Evolutionary conservation across 352 stramenopile genomes (phyloP).

Genomic region (Phytophthora tentaculata): DNA sequence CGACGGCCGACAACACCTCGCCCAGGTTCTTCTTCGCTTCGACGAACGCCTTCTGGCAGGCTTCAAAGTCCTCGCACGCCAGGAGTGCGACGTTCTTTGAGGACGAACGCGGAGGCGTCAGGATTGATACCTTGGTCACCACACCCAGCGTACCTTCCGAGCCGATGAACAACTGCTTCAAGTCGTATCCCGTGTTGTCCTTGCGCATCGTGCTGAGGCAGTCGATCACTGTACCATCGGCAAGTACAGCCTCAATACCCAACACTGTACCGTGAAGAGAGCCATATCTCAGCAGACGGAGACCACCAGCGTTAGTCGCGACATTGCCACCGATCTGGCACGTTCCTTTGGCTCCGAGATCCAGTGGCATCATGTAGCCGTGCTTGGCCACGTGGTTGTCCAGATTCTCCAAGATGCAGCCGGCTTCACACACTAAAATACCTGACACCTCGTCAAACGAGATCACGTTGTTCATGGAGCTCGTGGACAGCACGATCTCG

Average conservation of each 20-base stretch:
- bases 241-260: slow-evolving; percentile 95
- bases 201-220: slow-evolving; percentile 94
- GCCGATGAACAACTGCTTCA: slow-evolving; percentile 98
- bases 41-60: slow-evolving; percentile 82
- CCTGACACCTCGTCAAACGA: slow-evolving; percentile 89
- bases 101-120: slow-evolving; percentile 47
- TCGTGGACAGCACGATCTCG: slow-evolving; percentile 95
- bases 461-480: slow-evolving; percentile 93
- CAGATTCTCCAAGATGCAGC: slow-evolving; percentile 95
- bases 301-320: slow-evolving; percentile 94
- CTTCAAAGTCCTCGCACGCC: slow-evolving; percentile 88
- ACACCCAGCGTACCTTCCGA: slow-evolving; percentile 96
- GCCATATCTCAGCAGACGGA: slow-evolving; percentile 94
- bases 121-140: slow-evolving; percentile 73
- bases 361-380: slow-evolving; percentile 94
- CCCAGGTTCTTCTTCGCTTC: slow-evolving; percentile 89
- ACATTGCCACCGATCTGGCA: slow-evolving; percentile 98
- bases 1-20: slow-evolving; percentile 95
- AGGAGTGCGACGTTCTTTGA: slow-evolving; percentile 92
- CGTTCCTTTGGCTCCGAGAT: slow-evolving; percentile 97
- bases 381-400: slow-evolving; percentile 88
- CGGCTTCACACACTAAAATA: slow-evolving; percentile 89
- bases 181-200: slow-evolving; percentile 98
- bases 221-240: slow-evolving; percentile 92
- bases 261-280: slow-evolving; percentile 95